phyloP scores from a whole-genome alignment of 768 basidiomycete species.

The Podaxis sp. region DNA sequence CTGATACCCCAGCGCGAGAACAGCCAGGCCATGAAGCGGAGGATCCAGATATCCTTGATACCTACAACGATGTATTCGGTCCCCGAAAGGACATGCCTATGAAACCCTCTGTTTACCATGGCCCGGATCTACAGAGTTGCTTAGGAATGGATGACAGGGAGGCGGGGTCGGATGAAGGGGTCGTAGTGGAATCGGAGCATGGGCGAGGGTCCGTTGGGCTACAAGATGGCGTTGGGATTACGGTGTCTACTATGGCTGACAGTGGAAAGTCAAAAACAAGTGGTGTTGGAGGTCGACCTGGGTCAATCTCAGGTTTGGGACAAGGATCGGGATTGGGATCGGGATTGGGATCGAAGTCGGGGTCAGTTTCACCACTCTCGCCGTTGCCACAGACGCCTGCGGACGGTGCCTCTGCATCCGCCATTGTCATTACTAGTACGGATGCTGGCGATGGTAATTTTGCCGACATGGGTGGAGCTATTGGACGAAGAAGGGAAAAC shows the following conservation, averaged over 20 bases:
- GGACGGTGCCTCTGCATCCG: not conserved
- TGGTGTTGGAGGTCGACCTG: not conserved
- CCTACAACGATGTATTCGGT: not conserved
- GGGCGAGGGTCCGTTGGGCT: not conserved
- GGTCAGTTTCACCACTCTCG: not conserved
- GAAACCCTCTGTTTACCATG: not conserved
- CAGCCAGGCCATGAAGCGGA: not conserved
- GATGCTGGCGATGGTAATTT: not conserved
- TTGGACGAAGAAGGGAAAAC: slow-evolving; percentile 8
- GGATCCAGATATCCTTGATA: not conserved
- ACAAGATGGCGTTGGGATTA: not conserved
- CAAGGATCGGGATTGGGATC: not conserved
- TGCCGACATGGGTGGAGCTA: not conserved
- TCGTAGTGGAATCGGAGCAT: not conserved
- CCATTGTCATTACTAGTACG: not conserved
- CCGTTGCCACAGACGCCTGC: slow-evolving; percentile 2
- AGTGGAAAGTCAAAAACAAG: not conserved
- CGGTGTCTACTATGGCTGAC: too few relatives aligned
- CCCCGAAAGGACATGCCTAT: not conserved
- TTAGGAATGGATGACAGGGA: slow-evolving; percentile 2
- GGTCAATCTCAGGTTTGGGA: not conserved
- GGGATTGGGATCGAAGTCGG: not conserved
- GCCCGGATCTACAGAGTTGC: slow-evolving; percentile 14
- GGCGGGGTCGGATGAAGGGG: not conserved
- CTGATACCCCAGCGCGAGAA: slow-evolving; percentile 4